Evolutionary conservation across 495 filamentous ascomycete species (phyloP), one percentile per base, ranked within the genome.

Genomic region (Neurospora sp.): DNA sequence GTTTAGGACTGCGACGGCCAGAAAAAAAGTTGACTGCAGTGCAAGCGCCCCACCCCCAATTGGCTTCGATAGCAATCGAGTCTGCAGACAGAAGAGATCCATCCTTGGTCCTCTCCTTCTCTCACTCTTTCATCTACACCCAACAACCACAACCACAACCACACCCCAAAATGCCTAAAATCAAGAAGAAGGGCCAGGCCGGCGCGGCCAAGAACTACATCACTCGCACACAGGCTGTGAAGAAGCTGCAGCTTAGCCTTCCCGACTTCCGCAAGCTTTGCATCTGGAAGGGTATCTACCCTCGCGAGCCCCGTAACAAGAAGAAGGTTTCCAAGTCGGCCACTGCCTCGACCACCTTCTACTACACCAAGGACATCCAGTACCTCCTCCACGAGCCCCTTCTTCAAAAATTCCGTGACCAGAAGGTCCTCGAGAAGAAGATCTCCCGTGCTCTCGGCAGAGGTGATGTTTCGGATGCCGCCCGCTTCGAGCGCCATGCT

Each of bases 271-370:
- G 96, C 83, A 91, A 96, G 80, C 88, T 99, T 81, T 99, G 96
- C 83, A 99, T 99, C 78, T 99, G 97, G 90, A 98, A 98, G 85
- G 96, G 96, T 77, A 98, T 99, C 75, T 98, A 98, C 83, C 96
- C 96, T 74, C 91, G 96, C 80, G 96, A 99, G 85, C 96, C 96
- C 44, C 88, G 96, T 72, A 97, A 90, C 82, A 97, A 94, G 88
- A 98, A 96, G 86, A 97, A 97, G 87, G 96, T 91, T 60, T 93
- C 93, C 78, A 98, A 97, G 83, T 92, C 92, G 71, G 89, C 93
- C 62, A 98, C 93, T 3, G 89, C 91, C 46, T 92, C 91, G 62
- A 98, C 96, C 18, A 98, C 96, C 73, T 99, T 97, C 85, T 99
- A 99, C 88, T 99, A 99, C 86, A 93, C 95, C 78, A 97, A 96